A percentile compares a stretch with the other conserved stretches of the same genome.
Conservation (phyloP, 2,329 filamentous ascomycete species). For the Sphaerulina vaccinii region DNA sequence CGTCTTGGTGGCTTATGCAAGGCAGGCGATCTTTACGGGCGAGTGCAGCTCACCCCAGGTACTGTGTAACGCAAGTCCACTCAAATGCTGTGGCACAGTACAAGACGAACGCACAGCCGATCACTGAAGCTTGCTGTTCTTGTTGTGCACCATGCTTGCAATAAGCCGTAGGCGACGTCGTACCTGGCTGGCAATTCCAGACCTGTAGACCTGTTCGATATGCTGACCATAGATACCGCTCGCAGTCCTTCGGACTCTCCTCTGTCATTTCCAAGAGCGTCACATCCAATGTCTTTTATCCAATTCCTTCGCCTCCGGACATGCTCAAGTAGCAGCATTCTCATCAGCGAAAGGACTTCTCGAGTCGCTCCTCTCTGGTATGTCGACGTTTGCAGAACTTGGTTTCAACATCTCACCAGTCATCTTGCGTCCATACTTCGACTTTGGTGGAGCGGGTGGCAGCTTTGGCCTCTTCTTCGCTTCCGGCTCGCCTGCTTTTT, state of each 20-base stretch:
- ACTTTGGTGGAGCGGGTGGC: conserved; percentile 10
- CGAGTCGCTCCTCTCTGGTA: conserved; percentile 20
- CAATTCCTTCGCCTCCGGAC: neutral
- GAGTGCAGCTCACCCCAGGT: neutral
- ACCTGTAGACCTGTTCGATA: neutral
- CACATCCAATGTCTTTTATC: neutral
- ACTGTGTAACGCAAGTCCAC: neutral
- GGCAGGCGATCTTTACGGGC: neutral
- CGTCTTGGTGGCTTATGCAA: neutral
- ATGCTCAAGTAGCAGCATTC: conserved; percentile 23
- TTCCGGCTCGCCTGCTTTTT: conserved; percentile 14
- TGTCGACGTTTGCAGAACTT: conserved; percentile 3
- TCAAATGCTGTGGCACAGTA: neutral
- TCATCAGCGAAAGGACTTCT: conserved; percentile 28
- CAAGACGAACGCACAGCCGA: neutral
- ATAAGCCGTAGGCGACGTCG: too few relatives aligned
- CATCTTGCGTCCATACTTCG: conserved; percentile 13
- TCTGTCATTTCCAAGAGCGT: neutral
- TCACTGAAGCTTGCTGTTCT: neutral
- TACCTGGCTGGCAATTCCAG: neutral
- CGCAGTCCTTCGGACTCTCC: too few relatives aligned
- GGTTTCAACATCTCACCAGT: conserved; percentile 1
- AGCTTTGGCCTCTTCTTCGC: conserved; percentile 17
- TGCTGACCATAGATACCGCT: too few relatives aligned
- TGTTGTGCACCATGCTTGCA: too few relatives aligned